Conservation (phyloP, 345 rosid genomes). For the Erysimum cheiranthoides region DNA sequence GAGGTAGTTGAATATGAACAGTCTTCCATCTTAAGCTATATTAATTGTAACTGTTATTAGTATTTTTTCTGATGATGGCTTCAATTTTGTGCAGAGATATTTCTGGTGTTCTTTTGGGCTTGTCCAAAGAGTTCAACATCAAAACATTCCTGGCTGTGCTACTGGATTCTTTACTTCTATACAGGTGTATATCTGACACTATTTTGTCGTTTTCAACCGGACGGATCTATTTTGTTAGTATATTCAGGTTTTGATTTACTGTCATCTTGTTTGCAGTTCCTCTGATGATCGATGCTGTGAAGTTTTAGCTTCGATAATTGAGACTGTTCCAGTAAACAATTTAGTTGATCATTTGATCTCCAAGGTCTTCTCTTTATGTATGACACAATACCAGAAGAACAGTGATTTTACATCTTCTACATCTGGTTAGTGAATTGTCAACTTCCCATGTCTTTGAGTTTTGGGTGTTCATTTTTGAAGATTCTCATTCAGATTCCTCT, state of each 20-base stretch:
- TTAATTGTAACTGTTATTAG: not conserved
- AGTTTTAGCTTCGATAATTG: slow-evolving; percentile 65
- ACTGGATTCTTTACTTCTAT: slow-evolving; percentile 65
- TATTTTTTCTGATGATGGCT: slow-evolving; percentile 16
- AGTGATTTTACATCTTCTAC: slow-evolving; percentile 52
- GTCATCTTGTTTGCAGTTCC: slow-evolving; percentile 59
- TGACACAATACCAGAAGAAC: slow-evolving; percentile 62
- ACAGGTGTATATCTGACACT: slow-evolving; percentile 59
- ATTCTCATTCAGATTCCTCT: not conserved
- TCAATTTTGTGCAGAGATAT: slow-evolving; percentile 59
- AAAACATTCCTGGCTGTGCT: slow-evolving; percentile 73
- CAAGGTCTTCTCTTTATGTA: slow-evolving; percentile 65
- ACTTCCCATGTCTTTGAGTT: not conserved
- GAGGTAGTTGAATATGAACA: slow-evolving; percentile 52
- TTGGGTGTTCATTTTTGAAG: slow-evolving; percentile 11
- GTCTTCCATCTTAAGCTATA: slow-evolving; percentile 17
- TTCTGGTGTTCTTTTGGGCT: slow-evolving; percentile 60
- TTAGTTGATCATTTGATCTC: slow-evolving; percentile 62
- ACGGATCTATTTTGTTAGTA: slow-evolving; percentile 14
- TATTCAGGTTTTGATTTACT: slow-evolving; percentile 31
- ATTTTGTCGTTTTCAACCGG: not conserved
- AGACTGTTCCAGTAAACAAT: slow-evolving; percentile 61
- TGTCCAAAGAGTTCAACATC: slow-evolving; percentile 76
- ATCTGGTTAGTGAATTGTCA: slow-evolving; percentile 54
- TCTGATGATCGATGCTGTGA: slow-evolving; percentile 60